phyloP scores from a whole-genome alignment of 768 basidiomycete species.

The Roridomyces roridus region DNA sequence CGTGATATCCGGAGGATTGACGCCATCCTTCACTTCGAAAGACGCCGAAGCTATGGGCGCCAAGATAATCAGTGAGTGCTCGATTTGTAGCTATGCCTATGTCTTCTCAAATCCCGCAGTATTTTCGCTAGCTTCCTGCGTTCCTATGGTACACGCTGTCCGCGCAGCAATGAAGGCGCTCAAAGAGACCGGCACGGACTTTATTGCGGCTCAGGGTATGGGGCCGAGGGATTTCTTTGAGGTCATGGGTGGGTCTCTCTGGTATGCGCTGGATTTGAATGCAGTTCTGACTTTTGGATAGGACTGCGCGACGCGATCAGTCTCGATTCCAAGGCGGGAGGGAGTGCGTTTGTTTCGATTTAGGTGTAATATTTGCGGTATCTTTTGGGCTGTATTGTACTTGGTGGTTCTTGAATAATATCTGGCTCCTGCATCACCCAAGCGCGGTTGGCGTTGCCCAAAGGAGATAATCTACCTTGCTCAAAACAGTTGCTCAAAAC shows the following conservation, averaged over 20 bases:
- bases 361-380: neutral
- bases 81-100: no score
- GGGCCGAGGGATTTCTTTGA: slow-evolving; percentile 81
- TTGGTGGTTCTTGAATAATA: no score
- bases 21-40: slow-evolving; percentile 72
- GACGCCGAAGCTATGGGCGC: slow-evolving; percentile 78
- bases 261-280: neutral
- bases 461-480: no score
- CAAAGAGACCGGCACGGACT: slow-evolving; percentile 82
- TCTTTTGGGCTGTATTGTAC: no score
- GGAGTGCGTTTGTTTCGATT: slow-evolving; percentile 14
- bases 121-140: slow-evolving; percentile 78
- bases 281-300: neutral
- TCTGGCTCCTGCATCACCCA: no score
- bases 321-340: slow-evolving; percentile 21
- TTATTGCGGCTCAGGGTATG: slow-evolving; percentile 64
- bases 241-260: slow-evolving; percentile 63
- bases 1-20: slow-evolving; percentile 81
- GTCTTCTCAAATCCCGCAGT: slow-evolving; percentile 43
- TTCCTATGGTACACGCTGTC: slow-evolving; percentile 77
- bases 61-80: slow-evolving; percentile 73
- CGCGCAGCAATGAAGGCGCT: slow-evolving; percentile 80
- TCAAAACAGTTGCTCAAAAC: no score
- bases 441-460: no score
- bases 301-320: slow-evolving; percentile 2